Conservation (phyloP, 2,329 filamentous ascomycete species). For the Geosmithia flava region DNA sequence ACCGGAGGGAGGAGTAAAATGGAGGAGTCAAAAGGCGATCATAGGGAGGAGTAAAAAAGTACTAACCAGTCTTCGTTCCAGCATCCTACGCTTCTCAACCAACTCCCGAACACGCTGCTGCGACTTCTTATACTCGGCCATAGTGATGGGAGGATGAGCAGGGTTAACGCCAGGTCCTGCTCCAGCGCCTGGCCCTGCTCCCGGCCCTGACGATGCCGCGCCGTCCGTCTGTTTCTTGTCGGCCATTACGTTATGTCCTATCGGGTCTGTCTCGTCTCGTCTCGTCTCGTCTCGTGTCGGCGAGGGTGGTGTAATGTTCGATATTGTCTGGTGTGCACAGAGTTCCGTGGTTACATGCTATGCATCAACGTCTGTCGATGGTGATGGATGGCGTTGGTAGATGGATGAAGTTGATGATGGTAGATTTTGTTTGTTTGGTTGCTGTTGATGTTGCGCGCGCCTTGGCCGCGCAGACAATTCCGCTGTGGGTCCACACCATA, state of each 20-base stretch:
- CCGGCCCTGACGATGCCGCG: neutral
- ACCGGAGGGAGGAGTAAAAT: neutral
- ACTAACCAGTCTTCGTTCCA: constrained; percentile 24
- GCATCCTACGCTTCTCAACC: constrained; percentile 27
- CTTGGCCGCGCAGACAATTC: neutral
- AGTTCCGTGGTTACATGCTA: neutral
- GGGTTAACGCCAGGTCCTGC: constrained; percentile 6
- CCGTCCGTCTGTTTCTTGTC: constrained; percentile 14
- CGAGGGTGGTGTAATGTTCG: too few species aligned
- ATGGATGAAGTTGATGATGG: neutral
- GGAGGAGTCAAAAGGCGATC: neutral
- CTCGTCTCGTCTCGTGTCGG: neutral
- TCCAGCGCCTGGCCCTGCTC: neutral
- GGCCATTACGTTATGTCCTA: constrained; percentile 10
- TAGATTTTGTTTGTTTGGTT: neutral
- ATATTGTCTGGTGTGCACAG: neutral
- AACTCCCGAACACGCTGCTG: constrained; percentile 34
- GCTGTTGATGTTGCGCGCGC: neutral
- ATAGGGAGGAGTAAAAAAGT: too few species aligned
- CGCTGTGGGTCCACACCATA: neutral
- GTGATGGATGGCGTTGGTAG: neutral
- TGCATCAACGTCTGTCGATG: neutral
- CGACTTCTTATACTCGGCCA: constrained; percentile 37
- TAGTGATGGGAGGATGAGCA: constrained; percentile 17
- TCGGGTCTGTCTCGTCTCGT: neutral